These are phyloP conservation scores for Solanum bulbocastanum DNA, from an alignment of 257 asterid genomes.

Conservation along the genomic window DNA sequence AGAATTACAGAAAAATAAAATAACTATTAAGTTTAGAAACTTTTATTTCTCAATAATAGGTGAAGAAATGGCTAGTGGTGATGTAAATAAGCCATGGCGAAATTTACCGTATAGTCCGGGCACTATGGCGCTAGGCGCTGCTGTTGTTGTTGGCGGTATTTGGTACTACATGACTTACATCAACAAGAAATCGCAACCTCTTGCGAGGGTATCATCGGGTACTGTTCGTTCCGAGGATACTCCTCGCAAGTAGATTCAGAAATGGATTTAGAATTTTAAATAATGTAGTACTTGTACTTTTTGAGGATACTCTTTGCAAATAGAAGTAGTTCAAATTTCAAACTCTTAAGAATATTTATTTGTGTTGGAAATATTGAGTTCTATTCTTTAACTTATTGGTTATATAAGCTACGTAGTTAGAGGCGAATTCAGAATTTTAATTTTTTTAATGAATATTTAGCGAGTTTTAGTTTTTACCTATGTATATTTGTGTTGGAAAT, in stretches of 20 bases:
- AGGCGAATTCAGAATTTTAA: too few relatives aligned
- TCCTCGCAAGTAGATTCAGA: constrained; percentile 25
- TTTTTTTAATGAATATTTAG: too few relatives aligned
- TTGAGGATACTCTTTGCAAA: too few relatives aligned
- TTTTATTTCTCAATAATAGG: not conserved
- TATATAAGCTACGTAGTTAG: too few relatives aligned
- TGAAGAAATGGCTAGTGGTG: not conserved
- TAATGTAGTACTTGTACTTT: not conserved
- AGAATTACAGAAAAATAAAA: not conserved
- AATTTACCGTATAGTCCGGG: constrained; percentile 33
- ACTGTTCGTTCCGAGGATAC: constrained; percentile 34
- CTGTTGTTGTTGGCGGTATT: constrained; percentile 22
- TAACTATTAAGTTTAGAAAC: not conserved
- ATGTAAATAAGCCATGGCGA: constrained; percentile 11
- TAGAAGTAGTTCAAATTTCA: too few relatives aligned
- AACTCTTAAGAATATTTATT: too few relatives aligned
- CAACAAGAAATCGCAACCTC: constrained; percentile 15
- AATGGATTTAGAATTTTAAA: not conserved
- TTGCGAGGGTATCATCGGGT: constrained; percentile 13
- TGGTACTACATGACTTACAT: constrained; percentile 30
- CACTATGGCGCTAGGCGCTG: constrained; percentile 32
- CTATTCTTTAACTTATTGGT: too few relatives aligned
- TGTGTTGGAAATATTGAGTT: too few relatives aligned
- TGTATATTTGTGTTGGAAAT: too few relatives aligned
- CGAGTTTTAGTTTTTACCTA: too few relatives aligned